Evolutionary conservation across 108 stramenopile species (phyloP).

Genomic region (Skeletonema potamos): DNA sequence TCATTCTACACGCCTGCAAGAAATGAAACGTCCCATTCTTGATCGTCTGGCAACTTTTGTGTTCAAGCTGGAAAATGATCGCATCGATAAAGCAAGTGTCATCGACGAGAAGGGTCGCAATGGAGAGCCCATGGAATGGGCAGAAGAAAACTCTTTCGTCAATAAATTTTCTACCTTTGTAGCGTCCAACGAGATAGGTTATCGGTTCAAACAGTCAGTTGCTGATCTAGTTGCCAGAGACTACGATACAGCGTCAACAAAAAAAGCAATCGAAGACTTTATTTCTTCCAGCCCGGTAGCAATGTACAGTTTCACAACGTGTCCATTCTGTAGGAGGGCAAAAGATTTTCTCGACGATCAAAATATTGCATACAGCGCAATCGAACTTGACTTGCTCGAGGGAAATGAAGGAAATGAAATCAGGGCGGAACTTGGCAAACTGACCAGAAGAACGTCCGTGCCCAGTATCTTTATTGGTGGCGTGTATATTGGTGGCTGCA

Average conservation of each 20-base stretch:
- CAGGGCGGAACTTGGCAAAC: slow-evolving; percentile 51
- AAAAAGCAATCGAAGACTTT: slow-evolving; percentile 29
- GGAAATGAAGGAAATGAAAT: slow-evolving; percentile 66
- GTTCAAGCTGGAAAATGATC: slow-evolving; percentile 55
- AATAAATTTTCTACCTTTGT: slow-evolving; percentile 54
- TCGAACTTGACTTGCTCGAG: slow-evolving; percentile 62
- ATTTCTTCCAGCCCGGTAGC: slow-evolving; percentile 32
- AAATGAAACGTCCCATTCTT: slow-evolving; percentile 66
- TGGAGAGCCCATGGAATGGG: slow-evolving; percentile 77
- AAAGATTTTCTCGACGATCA: slow-evolving; percentile 60
- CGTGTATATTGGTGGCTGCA: slow-evolving; percentile 61
- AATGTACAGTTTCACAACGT: slow-evolving; percentile 67
- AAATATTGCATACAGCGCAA: slow-evolving; percentile 44
- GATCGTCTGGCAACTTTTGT: slow-evolving; percentile 51
- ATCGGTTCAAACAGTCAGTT: slow-evolving; percentile 69
- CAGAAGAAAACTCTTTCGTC: slow-evolving; percentile 45
- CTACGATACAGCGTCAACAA: slow-evolving; percentile 44
- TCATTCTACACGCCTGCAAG: slow-evolving; percentile 18
- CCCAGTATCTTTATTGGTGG: slow-evolving; percentile 68
- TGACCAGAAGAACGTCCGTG: slow-evolving; percentile 64
- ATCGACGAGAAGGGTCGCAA: slow-evolving; percentile 56
- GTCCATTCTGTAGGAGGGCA: slow-evolving; percentile 73
- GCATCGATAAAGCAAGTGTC: slow-evolving; percentile 44
- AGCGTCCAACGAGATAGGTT: slow-evolving; percentile 45
- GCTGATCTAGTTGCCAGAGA: slow-evolving; percentile 71